Evolutionary conservation across 1,284 basidiomycete species (phyloP), one percentile per base, ranked within the genome.

Genomic region (Microbotryomycetes sp.): DNA sequence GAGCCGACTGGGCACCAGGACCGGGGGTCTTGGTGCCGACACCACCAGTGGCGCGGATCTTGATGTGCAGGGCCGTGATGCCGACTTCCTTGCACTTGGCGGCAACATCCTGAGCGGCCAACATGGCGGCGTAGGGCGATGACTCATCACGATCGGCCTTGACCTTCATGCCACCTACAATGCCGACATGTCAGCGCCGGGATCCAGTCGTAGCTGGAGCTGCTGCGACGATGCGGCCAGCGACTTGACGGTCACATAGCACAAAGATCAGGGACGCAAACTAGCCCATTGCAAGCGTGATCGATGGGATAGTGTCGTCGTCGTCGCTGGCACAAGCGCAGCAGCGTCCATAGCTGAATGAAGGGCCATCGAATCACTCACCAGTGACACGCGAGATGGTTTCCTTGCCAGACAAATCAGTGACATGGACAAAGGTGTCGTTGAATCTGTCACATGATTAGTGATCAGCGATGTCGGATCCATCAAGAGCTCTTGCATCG

Each of bases 101-200:
- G 66, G 94, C 93, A 72, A 92, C 91, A 75, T 97, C 94, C 81
- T 97, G 94, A 59, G 94, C 94, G 67, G 94, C 94, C 79, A 97
- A 83, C 94, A 98, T 97, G 76, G 96, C 96, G 68, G 94, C 96
- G 81, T 97, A 98, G 27, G 94, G 91, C 46, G 94, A 97, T 55
- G 93, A 97, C 82, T 98, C 94, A 81, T 98, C 94, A 81, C 96
- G 90, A 80, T 98, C 94, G 46, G 94, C 96, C 83, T 98, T 98
- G 82, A 98, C 94, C 82, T 98, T 98, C 96, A 98, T 98, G 70
- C 94, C 94, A 75, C 89, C 89, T 89, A 65, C 56, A 53, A 18
- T 30, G 41, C n/a, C n/a, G n/a, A n/a, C n/a, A n/a, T n/a, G n/a
- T n/a, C n/a, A n/a, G n/a, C n/a, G n/a, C n/a, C n/a, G n/a, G n/a